Percentiles rank a stretch among this genome's conserved stretches.
These are phyloP conservation scores for Fusarium abutilonis DNA, from an alignment of 2,329 filamentous ascomycete species.

Conservation along the genomic window DNA sequence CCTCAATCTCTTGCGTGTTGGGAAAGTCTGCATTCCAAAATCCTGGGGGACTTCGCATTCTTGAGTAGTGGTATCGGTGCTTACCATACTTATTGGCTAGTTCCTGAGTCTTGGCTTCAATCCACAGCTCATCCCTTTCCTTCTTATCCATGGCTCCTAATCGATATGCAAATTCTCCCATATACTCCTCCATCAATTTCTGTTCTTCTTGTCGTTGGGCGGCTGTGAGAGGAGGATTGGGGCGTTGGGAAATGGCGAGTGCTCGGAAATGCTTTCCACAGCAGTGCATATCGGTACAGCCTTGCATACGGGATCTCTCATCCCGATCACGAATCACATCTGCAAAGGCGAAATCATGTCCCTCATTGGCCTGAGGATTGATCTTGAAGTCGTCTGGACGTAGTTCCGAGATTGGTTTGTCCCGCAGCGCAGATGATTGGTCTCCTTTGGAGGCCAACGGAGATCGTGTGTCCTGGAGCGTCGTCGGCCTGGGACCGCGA, in stretches of 20 bases:
- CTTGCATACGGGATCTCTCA: constrained; percentile 74
- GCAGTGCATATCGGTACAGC: constrained; percentile 79
- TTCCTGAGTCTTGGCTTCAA: constrained; percentile 78
- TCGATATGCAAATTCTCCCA: constrained; percentile 68
- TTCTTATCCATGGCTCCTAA: constrained; percentile 65
- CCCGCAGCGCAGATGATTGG: constrained; percentile 60
- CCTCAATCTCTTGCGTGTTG: constrained; percentile 79
- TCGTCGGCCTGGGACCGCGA: constrained; percentile 17
- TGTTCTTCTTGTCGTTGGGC: constrained; percentile 56
- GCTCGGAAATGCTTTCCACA: constrained; percentile 77
- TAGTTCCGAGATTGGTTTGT: constrained; percentile 66
- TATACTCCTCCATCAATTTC: constrained; percentile 63
- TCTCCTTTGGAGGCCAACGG: constrained; percentile 31
- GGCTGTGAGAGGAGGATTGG: constrained; percentile 50
- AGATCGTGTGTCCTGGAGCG: constrained; percentile 25
- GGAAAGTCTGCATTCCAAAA: constrained; percentile 95
- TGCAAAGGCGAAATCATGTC: constrained; percentile 75
- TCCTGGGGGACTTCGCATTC: constrained; percentile 79
- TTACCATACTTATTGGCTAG: constrained; percentile 80
- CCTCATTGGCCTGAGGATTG: constrained; percentile 77
- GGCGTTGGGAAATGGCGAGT: constrained; percentile 67
- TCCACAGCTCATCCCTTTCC: constrained; percentile 73
- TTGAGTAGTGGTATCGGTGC: constrained; percentile 78
- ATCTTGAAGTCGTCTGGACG: constrained; percentile 80
- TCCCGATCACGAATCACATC: constrained; percentile 78